Base-by-base conservation (phyloP, 371 early-diverging fungal species). In the Mortierella sp. region DNA sequence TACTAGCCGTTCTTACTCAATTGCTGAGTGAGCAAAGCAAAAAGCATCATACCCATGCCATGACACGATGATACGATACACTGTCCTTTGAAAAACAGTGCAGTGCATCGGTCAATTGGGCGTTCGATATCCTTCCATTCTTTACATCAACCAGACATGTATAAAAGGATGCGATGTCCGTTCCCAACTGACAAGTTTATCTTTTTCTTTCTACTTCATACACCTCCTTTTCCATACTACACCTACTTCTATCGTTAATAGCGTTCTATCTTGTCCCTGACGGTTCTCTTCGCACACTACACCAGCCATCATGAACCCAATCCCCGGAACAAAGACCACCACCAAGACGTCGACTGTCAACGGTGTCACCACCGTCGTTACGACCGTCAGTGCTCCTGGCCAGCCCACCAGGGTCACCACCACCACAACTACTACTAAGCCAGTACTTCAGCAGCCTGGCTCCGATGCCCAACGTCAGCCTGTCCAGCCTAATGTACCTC, bases 331-430 rank as follows among this genome's bases (percentile, higher is more conserved):
- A 63, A 77, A 26, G 70, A 86, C 86, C 60, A 45, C 82, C 73
- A 86, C 86, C 38, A 82, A 82, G 86, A 86, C 86, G 73, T 47
- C 77, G 38, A 86, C 86, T n/a, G 80, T 82, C 45, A 80, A 80
- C 54, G 82, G 80, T 44, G 82, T 86, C 68, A 82, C 82, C 28
- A 86, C 86, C 50, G 77, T 80, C n/a, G 82, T 82, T 54, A 86
- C 82, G 0, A 86, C 86, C 3, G 70, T 86, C 72, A 72, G 57
- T 5, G 65, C 86, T 1, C 86, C 86, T 7, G 86, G 86, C 34
- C 82, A 86, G 54, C 86, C 86, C 73, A 86, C 86, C 13, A 70
- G 80, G 6, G 31, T 82, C 71, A 86, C 75, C 70, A 86, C 80
- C 38, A 86, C 82, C 21, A 86, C 78, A 0, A 80, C 82, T 45